phyloP scores from a whole-genome alignment of 1,139 yeast genomes.

The Yamadazyma sp. region DNA sequence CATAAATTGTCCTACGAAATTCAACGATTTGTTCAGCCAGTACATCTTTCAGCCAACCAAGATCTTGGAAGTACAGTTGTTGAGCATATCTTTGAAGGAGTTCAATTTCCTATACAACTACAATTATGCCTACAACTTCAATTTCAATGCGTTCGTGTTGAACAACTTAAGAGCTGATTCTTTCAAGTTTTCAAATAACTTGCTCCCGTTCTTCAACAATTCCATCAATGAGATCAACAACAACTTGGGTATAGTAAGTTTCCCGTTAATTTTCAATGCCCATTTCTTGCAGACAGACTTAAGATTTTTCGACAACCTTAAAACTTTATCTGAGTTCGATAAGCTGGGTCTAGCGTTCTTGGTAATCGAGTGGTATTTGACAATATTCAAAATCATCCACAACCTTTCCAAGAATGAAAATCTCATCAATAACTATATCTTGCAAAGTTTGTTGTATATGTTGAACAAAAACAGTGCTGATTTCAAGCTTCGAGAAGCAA shows the following conservation, averaged over 20 bases:
- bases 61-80: slow-evolving; percentile 40
- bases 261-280: slow-evolving; percentile 44
- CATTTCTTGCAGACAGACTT: slow-evolving; percentile 21
- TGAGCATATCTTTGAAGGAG: slow-evolving; percentile 42
- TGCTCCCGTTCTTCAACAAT: slow-evolving; percentile 24
- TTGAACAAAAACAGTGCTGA: slow-evolving; percentile 18
- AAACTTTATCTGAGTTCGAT: slow-evolving; percentile 6
- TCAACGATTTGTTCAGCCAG: slow-evolving; percentile 43
- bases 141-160: slow-evolving; percentile 9
- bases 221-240: slow-evolving; percentile 34
- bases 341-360: slow-evolving; percentile 21
- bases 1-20: slow-evolving; percentile 44
- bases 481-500: slow-evolving; percentile 10
- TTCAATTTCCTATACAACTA: slow-evolving; percentile 22
- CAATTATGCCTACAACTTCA: slow-evolving; percentile 13
- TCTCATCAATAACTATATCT: slow-evolving; percentile 26
- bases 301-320: slow-evolving; percentile 5
- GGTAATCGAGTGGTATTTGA: slow-evolving; percentile 41
- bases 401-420: slow-evolving; percentile 20
- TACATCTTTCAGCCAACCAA: slow-evolving; percentile 39
- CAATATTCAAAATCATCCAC: slow-evolving; percentile 34
- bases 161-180: slow-evolving; percentile 14
- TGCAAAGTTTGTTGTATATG: slow-evolving; percentile 29
- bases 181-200: slow-evolving; percentile 13
- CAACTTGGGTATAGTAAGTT: slow-evolving; percentile 43